Evolutionary conservation across 805 yeast genomes (phyloP).

Genomic region (Pichia kluyveri): DNA sequence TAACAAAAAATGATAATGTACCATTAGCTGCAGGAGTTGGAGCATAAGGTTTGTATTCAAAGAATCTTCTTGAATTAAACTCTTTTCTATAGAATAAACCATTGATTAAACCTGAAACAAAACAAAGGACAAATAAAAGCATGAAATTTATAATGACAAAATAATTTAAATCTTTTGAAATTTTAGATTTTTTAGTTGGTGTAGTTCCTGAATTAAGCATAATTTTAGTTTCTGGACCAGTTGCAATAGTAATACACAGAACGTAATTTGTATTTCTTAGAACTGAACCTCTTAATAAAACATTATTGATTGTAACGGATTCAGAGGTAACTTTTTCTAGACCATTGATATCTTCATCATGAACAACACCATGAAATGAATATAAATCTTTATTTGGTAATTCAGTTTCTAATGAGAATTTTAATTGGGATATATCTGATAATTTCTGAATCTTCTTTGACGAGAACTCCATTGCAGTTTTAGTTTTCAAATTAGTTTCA

Average conservation of each 20-base stretch:
- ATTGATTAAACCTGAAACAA: slow-evolving; percentile 60
- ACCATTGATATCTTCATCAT: slow-evolving; percentile 22
- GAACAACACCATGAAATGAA: slow-evolving; percentile 52
- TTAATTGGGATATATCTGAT: slow-evolving; percentile 46
- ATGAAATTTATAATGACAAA: slow-evolving; percentile 58
- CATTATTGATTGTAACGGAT: slow-evolving; percentile 51
- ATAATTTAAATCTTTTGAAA: slow-evolving; percentile 56
- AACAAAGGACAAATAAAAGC: slow-evolving; percentile 54
- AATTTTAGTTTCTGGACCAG: slow-evolving; percentile 69
- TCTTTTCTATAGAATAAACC: slow-evolving; percentile 47
- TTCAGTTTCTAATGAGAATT: slow-evolving; percentile 60
- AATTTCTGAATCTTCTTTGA: slow-evolving; percentile 40
- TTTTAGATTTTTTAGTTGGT: slow-evolving; percentile 61
- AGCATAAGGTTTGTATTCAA: slow-evolving; percentile 55
- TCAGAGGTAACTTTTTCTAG: slow-evolving; percentile 32
- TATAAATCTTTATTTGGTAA: slow-evolving; percentile 62
- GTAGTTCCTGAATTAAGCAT: slow-evolving; percentile 73
- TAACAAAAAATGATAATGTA: slow-evolving; percentile 59
- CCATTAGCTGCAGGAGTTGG: slow-evolving; percentile 57
- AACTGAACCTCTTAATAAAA: slow-evolving; percentile 63
- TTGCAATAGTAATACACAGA: slow-evolving; percentile 64
- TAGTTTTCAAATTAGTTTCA: slow-evolving; percentile 64
- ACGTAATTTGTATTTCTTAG: slow-evolving; percentile 72
- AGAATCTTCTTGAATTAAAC: slow-evolving; percentile 39
- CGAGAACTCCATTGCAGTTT: slow-evolving; percentile 47